Percentiles rank a stretch among this genome's conserved stretches.
Evolutionary conservation across 495 filamentous ascomycete species (phyloP).

Genomic region (Aspergillus funiculosus): DNA sequence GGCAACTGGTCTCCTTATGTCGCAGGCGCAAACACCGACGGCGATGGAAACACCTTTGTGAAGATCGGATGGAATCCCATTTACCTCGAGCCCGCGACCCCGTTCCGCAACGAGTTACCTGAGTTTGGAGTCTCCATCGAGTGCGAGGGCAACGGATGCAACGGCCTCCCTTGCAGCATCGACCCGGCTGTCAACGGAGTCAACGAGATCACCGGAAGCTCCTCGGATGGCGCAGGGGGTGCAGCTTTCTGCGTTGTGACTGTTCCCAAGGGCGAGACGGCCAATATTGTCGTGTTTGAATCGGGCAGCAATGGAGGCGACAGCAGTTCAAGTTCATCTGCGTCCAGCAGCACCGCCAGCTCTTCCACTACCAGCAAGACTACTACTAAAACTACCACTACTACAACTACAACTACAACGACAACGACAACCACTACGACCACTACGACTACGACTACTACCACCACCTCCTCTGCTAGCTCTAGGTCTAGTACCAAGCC

Average conservation of each 20-base stretch:
- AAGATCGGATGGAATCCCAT: constrained; percentile 82
- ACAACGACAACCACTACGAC: constrained; percentile 15
- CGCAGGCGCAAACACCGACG: constrained; percentile 66
- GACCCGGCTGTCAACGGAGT: constrained; percentile 58
- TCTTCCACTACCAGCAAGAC: constrained; percentile 17
- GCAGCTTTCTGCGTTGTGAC: constrained; percentile 77
- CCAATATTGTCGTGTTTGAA: constrained; percentile 63
- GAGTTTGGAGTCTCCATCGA: constrained; percentile 66
- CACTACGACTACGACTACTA: neutral
- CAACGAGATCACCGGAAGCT: constrained; percentile 52
- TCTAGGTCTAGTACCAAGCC: constrained; percentile 21
- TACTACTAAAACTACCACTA: constrained; percentile 10
- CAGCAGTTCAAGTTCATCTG: constrained; percentile 14
- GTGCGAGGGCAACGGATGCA: constrained; percentile 61
- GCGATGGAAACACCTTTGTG: constrained; percentile 59
- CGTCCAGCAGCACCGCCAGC: constrained; percentile 15
- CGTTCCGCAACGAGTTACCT: constrained; percentile 53
- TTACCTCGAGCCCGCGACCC: constrained; percentile 53
- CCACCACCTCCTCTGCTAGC: constrained; percentile 15
- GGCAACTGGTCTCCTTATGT: constrained; percentile 83
- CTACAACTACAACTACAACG: constrained; percentile 10
- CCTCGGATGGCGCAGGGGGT: constrained; percentile 57
- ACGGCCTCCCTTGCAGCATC: constrained; percentile 69
- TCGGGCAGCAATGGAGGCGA: constrained; percentile 21
- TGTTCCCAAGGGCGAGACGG: constrained; percentile 59